These are phyloP conservation scores for Lumnitzera racemosa DNA, from an alignment of 345 rosid genomes.

Conservation along the genomic window DNA sequence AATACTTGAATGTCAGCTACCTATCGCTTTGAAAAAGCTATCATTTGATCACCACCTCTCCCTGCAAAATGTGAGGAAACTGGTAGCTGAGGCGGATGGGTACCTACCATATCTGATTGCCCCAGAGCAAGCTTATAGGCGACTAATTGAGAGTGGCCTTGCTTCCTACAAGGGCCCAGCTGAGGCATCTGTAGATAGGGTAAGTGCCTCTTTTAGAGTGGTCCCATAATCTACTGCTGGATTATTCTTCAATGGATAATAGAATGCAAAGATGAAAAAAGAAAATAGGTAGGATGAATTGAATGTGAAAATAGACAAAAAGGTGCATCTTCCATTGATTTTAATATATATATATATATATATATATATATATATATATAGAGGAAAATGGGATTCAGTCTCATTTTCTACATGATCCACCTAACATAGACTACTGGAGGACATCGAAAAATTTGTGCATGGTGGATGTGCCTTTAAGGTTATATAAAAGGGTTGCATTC, in stretches of 20 bases:
- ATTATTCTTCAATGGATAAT: background rate
- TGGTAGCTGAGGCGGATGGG: slow-evolving; percentile 69
- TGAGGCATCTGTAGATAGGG: slow-evolving; percentile 73
- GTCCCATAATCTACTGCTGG: background rate
- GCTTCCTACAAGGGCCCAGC: slow-evolving; percentile 62
- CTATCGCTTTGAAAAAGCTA: slow-evolving; percentile 57
- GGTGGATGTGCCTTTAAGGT: too few species aligned
- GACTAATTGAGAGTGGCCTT: slow-evolving; percentile 53
- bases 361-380: too few species aligned
- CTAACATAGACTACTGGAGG: too few species aligned
- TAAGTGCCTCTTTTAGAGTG: slow-evolving; percentile 20
- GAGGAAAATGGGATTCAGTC: too few species aligned
- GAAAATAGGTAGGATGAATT: too few species aligned
- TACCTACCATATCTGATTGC: slow-evolving; percentile 70
- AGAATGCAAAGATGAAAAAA: too few species aligned
- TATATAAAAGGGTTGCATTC: too few species aligned
- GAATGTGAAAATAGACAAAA: too few species aligned
- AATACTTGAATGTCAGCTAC: slow-evolving; percentile 63
- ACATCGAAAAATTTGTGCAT: too few species aligned
- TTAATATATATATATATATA: too few species aligned
- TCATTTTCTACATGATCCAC: too few species aligned
- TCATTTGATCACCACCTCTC: slow-evolving; percentile 62
- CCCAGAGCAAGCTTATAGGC: slow-evolving; percentile 66
- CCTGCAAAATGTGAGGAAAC: slow-evolving; percentile 48
- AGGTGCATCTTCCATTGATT: too few species aligned